These are phyloP conservation scores for Paraglomus brasilianum DNA, from an alignment of 192 early-diverging fungal species.

Conservation along the genomic window DNA sequence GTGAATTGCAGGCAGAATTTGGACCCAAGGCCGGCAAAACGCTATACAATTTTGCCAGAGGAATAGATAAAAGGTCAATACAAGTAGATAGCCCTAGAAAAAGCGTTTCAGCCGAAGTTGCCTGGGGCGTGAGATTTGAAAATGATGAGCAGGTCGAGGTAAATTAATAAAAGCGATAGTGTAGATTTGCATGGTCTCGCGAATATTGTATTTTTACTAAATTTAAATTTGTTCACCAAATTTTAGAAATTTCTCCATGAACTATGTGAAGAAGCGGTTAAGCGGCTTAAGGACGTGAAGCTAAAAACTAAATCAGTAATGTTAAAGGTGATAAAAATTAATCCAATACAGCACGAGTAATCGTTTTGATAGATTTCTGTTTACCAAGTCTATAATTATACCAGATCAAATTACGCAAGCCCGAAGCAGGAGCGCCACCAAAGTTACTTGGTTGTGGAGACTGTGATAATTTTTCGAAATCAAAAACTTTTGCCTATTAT, in stretches of 20 bases:
- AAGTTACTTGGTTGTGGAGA: slow-evolving; percentile 70
- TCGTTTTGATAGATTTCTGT: too few species aligned
- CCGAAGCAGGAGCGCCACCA: slow-evolving; percentile 45
- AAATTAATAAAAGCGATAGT: too few species aligned
- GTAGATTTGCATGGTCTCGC: too few species aligned
- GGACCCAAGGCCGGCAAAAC: slow-evolving; percentile 70
- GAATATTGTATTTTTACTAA: too few species aligned
- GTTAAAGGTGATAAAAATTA: slow-evolving; percentile 51
- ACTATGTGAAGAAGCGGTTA: slow-evolving; percentile 63
- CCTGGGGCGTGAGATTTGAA: slow-evolving; percentile 89
- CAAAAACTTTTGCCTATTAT: slow-evolving; percentile 43
- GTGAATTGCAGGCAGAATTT: slow-evolving; percentile 56
- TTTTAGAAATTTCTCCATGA: slow-evolving; percentile 57
- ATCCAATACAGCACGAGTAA: background rate
- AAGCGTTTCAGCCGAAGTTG: slow-evolving; percentile 80
- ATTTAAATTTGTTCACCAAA: too few species aligned
- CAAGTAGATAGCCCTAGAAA: slow-evolving; percentile 66
- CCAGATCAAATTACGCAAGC: slow-evolving; percentile 55
- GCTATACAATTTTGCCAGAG: slow-evolving; percentile 70
- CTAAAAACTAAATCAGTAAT: slow-evolving; percentile 61
- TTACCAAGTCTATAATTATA: background rate
- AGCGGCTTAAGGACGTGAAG: slow-evolving; percentile 56
- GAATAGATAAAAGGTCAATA: slow-evolving; percentile 71
- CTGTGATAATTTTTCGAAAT: slow-evolving; percentile 59
- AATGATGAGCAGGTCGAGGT: slow-evolving; percentile 61